Percentiles rank a stretch among this genome's conserved stretches.
Evolutionary conservation across 345 rosid species (phyloP).

Genomic region (Eucalyptus paniculata): DNA sequence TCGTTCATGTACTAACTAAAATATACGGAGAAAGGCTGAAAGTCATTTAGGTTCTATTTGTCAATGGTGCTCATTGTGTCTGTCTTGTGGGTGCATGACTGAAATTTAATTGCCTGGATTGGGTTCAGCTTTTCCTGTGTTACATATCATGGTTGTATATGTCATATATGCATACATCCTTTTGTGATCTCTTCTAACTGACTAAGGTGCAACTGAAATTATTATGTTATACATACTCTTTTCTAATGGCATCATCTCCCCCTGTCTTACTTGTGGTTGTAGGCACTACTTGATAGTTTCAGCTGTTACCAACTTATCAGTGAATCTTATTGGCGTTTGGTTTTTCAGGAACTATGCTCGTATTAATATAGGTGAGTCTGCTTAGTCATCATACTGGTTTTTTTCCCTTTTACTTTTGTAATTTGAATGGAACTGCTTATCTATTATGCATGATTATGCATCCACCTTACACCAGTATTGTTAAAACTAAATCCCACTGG

Average conservation of each 20-base stretch:
- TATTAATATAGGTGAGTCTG: slow-evolving; percentile 58
- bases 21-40: not conserved
- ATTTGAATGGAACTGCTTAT: not conserved
- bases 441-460: not conserved
- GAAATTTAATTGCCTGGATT: not conserved
- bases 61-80: not conserved
- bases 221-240: not conserved
- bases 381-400: not conserved
- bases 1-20: not conserved
- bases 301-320: slow-evolving; percentile 84
- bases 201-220: not conserved
- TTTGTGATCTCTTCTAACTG: not conserved
- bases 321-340: slow-evolving; percentile 96
- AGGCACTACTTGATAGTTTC: slow-evolving; percentile 99
- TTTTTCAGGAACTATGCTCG: slow-evolving; percentile 98
- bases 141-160: not conserved
- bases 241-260: not conserved
- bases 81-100: not conserved
- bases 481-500: not conserved
- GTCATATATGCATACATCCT: not conserved
- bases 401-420: not conserved
- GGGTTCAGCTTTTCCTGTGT: not conserved
- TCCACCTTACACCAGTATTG: not conserved
- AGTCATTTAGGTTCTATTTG: not conserved
- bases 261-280: slow-evolving; percentile 2